phyloP scores from a whole-genome alignment of 2,329 filamentous ascomycete species.

The Nothophaeocryptopus gaeumannii region DNA sequence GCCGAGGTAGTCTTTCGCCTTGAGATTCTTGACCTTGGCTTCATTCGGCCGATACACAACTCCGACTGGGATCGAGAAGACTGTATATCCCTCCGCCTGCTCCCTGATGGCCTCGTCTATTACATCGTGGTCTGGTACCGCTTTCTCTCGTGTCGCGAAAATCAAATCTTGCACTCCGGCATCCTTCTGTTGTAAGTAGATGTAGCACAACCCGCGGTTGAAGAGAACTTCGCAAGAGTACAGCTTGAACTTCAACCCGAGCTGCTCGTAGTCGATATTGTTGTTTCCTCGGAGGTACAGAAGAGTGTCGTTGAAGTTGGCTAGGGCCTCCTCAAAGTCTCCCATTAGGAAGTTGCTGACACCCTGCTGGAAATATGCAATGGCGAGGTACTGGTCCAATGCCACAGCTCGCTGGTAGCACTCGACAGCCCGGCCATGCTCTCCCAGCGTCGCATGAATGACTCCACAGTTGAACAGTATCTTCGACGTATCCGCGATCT shows the following conservation, averaged over 20 bases:
- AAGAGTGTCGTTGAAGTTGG: conserved; percentile 97
- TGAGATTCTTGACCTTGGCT: conserved; percentile 96
- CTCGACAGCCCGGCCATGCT: conserved; percentile 93
- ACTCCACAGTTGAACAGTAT: conserved; percentile 98
- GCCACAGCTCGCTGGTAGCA: conserved; percentile 89
- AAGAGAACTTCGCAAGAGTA: conserved; percentile 98
- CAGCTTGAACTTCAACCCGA: conserved; percentile 91
- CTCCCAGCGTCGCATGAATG: conserved; percentile 91
- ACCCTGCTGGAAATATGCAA: conserved; percentile 97
- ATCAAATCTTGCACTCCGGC: conserved; percentile 85
- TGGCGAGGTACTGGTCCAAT: conserved; percentile 90
- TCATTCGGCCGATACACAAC: conserved; percentile 94
- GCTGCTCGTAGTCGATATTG: conserved; percentile 95
- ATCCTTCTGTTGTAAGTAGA: conserved; percentile 89
- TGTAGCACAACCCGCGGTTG: conserved; percentile 95
- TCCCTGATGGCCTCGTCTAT: conserved; percentile 96
- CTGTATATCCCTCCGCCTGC: conserved; percentile 94
- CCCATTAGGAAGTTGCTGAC: conserved; percentile 97
- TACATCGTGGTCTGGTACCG: conserved; percentile 92
- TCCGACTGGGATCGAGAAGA: conserved; percentile 96
- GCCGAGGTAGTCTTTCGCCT: conserved; percentile 95
- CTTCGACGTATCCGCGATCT: conserved; percentile 92
- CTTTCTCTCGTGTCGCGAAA: conserved; percentile 92
- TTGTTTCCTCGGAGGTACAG: conserved; percentile 93
- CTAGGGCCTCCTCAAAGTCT: conserved; percentile 94